Base-by-base conservation (phyloP, 257 asterid species). In the Scutellaria minor region DNA sequence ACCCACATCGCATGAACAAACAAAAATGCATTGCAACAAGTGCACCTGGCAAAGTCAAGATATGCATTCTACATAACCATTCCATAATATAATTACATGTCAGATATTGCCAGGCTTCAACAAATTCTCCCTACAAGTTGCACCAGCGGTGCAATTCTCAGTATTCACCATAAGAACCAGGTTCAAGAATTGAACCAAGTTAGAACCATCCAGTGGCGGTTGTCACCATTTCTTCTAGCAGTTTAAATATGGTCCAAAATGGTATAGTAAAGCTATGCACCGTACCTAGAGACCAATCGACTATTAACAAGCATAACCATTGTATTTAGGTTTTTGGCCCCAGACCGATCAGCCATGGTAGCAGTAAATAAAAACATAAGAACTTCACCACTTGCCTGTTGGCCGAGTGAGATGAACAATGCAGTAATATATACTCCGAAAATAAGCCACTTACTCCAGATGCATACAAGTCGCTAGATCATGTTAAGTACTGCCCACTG, bases 401-500 rank as follows among this genome's bases (percentile, higher is more conserved):
- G 71, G 83, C 82, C 70, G 78, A 70, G 83, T 80, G 83, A 74
- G 45, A 57, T 35, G 50, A 73, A 77, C 54, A 74, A 55, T 18
- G 41, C 74, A 72, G 58, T 50, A 54, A 59, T 66, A 77, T 80
- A 79, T 73, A 74, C 78, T 64, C 59, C 41, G 78, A 64, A 51
- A 41, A 66, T 74, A 64, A 18, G 71, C 64, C 78, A 61, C 78
- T 81, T 81, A 78, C 67, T 85, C 72, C 75, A 75, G 60, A 75
- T 3, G 52, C 73, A 65, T 14, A 52, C 70, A 70, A 55, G 40
- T 37, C 18, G 3, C 55, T 14, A 37, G 14, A 63, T 80, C 83
- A 85, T 27, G 88, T 78, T 58, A 82, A 42, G 80, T 80, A 88
- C 80, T 84, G 87, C 40, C 86, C 93, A 63, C 62, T 75, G 68